Conservation (phyloP, 208 protist genomes). For the Leishmania turanica region DNA sequence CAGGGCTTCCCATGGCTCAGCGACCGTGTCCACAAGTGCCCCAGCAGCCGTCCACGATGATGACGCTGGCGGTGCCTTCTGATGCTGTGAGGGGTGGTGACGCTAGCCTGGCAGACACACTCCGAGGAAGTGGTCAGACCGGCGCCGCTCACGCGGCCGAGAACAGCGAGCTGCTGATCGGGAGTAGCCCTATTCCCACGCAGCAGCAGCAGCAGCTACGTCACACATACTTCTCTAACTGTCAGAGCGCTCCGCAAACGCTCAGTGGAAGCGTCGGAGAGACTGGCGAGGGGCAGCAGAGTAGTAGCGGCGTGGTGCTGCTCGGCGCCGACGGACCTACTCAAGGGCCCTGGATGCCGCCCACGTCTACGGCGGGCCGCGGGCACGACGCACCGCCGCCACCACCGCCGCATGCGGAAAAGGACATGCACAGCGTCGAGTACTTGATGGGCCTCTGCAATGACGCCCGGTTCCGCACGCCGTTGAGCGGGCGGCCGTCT, state of each 20-base stretch:
- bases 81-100: background rate
- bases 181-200: slow-evolving; percentile 24
- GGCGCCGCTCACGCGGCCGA: background rate
- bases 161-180: slow-evolving; percentile 25
- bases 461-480: slow-evolving; percentile 53
- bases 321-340: slow-evolving; percentile 24
- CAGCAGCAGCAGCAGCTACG: slow-evolving; percentile 4
- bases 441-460: slow-evolving; percentile 73
- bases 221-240: background rate
- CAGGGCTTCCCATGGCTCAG: slow-evolving; percentile 7
- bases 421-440: slow-evolving; percentile 47
- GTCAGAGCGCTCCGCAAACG: background rate
- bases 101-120: slow-evolving; percentile 22
- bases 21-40: background rate
- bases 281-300: background rate
- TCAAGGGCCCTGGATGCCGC: slow-evolving; percentile 1
- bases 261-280: background rate
- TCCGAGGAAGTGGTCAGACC: slow-evolving; percentile 9
- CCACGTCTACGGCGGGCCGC: background rate
- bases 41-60: background rate
- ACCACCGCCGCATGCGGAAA: background rate
- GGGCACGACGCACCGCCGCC: slow-evolving; percentile 1
- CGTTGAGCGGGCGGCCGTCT: slow-evolving; percentile 30
- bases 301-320: slow-evolving; percentile 5
- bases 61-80: background rate